A percentile compares a stretch with the other conserved stretches of the same genome.
Evolutionary conservation across 495 filamentous ascomycete species (phyloP).

Genomic region (Bathelium albidoporum): DNA sequence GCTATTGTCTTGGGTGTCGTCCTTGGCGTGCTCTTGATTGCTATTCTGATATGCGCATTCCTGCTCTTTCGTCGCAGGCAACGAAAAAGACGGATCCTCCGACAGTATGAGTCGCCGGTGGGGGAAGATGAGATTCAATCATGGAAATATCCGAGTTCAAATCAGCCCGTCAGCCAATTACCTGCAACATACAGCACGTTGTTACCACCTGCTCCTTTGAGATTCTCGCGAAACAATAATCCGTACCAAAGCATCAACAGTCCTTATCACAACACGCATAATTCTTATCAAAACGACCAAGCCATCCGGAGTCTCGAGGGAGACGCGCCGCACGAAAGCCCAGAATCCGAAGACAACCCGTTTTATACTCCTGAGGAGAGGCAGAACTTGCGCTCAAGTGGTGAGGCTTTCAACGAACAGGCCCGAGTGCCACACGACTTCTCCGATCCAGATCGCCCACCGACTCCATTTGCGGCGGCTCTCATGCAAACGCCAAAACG

Average conservation of each 20-base stretch:
- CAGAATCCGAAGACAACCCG: neutral
- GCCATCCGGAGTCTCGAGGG: neutral
- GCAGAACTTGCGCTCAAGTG: neutral
- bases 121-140: neutral
- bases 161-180: neutral
- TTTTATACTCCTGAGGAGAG: conserved; percentile 1
- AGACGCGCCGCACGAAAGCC: neutral
- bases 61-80: neutral
- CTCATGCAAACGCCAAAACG: neutral
- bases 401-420: neutral
- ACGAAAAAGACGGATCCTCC: neutral
- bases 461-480: neutral
- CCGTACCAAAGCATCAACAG: neutral
- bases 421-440: neutral
- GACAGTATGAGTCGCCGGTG: neutral
- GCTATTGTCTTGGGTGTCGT: neutral
- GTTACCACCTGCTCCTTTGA: neutral
- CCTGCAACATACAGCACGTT: neutral
- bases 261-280: neutral
- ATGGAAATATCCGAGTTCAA: neutral
- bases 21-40: neutral
- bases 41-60: neutral
- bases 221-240: neutral
- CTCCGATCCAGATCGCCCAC: neutral
- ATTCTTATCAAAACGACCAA: neutral